phyloP scores from a whole-genome alignment of 352 stramenopile genomes.

The Globisporangium sylvaticum region DNA sequence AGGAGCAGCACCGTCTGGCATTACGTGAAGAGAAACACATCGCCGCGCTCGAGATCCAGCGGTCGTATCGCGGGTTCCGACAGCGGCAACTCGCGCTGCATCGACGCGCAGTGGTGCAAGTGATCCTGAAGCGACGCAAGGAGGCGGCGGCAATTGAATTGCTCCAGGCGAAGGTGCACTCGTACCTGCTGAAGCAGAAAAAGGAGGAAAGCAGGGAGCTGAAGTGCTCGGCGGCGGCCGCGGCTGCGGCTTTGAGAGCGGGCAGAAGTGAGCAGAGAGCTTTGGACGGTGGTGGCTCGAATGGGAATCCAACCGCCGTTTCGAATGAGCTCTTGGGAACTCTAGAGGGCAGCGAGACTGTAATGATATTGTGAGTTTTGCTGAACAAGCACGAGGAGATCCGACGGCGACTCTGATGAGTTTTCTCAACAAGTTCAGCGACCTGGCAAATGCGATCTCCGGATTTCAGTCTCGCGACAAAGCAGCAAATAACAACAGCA shows the following conservation, averaged over 20 bases:
- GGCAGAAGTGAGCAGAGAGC: not conserved
- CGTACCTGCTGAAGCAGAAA: slow-evolving; percentile 52
- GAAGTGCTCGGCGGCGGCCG: not conserved
- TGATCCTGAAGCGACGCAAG: slow-evolving; percentile 38
- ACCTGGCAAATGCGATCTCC: slow-evolving; percentile 10
- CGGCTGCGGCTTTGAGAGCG: not conserved
- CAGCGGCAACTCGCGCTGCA: slow-evolving; percentile 47
- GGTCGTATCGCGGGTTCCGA: slow-evolving; percentile 55
- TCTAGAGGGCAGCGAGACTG: not conserved
- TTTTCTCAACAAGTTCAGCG: slow-evolving; percentile 14
- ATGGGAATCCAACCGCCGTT: not conserved
- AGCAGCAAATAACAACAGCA: not conserved
- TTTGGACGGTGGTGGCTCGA: not conserved
- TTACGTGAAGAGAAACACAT: slow-evolving; percentile 45
- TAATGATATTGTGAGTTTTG: not conserved
- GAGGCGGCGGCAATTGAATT: slow-evolving; percentile 53
- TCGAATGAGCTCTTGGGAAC: not conserved
- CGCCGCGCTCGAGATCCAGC: slow-evolving; percentile 61
- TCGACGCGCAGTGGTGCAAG: slow-evolving; percentile 48
- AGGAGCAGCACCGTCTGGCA: slow-evolving; percentile 43
- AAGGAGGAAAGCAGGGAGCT: not conserved
- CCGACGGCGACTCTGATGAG: not conserved
- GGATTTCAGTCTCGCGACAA: not conserved
- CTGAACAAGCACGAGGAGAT: not conserved
- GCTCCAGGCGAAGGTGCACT: slow-evolving; percentile 60